These are phyloP conservation scores for Gossypium rotundifolium DNA, from an alignment of 345 rosid species.

Conservation along the genomic window DNA sequence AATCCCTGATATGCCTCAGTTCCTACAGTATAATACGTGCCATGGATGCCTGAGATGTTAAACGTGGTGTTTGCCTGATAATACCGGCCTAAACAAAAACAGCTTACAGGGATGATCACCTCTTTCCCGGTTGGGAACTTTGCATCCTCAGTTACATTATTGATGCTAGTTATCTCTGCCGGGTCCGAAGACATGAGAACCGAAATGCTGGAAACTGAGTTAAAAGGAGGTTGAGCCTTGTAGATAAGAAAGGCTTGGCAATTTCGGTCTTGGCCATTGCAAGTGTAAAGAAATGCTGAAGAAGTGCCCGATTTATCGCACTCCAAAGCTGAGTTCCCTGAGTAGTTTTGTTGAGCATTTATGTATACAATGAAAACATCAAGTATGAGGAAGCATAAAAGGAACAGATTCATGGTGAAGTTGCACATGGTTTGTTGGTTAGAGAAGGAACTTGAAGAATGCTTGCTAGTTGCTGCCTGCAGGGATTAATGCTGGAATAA, in stretches of 20 bases:
- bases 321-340: conserved; percentile 17
- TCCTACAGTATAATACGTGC: conserved; percentile 23
- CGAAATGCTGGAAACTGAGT: conserved; percentile 37
- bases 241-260: conserved; percentile 44
- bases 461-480: neutral
- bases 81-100: conserved; percentile 31
- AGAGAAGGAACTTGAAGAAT: conserved; percentile 2
- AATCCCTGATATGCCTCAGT: conserved; percentile 29
- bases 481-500: neutral
- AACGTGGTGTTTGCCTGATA: conserved; percentile 31
- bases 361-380: neutral
- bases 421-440: neutral
- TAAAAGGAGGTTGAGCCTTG: conserved; percentile 27
- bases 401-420: conserved; percentile 10
- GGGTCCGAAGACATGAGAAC: conserved; percentile 25
- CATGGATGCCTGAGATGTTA: neutral
- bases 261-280: conserved; percentile 24
- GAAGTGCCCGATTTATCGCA: conserved; percentile 18
- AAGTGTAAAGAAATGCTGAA: conserved; percentile 35
- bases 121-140: conserved; percentile 28
- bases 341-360: conserved; percentile 33
- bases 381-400: conserved; percentile 7
- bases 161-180: conserved; percentile 28
- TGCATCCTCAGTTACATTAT: conserved; percentile 23
- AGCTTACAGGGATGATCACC: conserved; percentile 38